Base-by-base conservation (phyloP, 495 filamentous ascomycete genomes). In the Chaetomidium leptoderma region DNA sequence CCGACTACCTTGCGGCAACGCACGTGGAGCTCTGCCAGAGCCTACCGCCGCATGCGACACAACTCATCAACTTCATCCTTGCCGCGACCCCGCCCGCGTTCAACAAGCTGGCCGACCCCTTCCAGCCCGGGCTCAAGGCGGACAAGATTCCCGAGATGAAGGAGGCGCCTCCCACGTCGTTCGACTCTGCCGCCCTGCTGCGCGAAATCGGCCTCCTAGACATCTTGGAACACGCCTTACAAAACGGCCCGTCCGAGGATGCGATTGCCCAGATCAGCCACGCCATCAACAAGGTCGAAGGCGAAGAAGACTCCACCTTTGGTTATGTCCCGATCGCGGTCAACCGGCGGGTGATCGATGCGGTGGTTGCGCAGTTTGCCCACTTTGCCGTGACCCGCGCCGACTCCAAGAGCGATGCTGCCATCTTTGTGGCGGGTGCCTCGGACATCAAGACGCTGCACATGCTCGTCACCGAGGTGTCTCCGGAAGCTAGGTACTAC, bases 61-160 rank as follows among this genome's bases (percentile, higher is more conserved):
- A 99, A 70, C 81, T 97, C 55, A 86, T 89, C 61, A 97, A 96
- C 70, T 76, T 97, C 35, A 82, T 97, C 43, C 81, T 97, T 49
- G 88, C 87, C 60, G 91, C 93, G 13, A 89, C 85, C 59, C 91
- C 92, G 0, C 81, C 84, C 4, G 81, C 87, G 0, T 83, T 87
- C 67, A 78, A 83, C 14, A 90, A 90, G 59, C 81, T 89, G 50
- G 87, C 88, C 0, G 90, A 95, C 76, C 90, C 91, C 14, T 88
- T 92, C 68, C 81, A 85, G 19, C 77, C 81, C 17, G 89, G 89
- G 6, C 76, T 95, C 53, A 92, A 93, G 70, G 80, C 91, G 32
- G 91, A 95, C 62, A 82, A 86, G 52, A 71, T 92, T 7, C 87
- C 90, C 45, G 89, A 92, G 56, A 84, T 91, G 66, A 82, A 83